A percentile compares a stretch with the other conserved stretches of the same genome.
Conservation (phyloP, 371 early-diverging fungal species). For the Mortierella sp. region DNA sequence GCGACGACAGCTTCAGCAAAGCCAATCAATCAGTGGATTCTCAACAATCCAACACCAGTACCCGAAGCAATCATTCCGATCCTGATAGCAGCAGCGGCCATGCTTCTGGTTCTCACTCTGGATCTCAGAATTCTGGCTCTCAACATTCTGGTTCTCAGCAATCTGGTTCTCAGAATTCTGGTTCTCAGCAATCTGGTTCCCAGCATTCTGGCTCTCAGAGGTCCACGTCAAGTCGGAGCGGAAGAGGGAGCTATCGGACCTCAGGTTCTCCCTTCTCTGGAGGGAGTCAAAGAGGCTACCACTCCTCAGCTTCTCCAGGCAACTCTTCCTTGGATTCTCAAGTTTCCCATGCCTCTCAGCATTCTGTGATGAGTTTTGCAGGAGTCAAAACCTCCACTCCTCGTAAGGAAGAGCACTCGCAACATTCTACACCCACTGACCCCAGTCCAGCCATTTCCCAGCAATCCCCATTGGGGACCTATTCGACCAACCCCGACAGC, state of each 20-base stretch:
- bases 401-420: not conserved
- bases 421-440: not conserved
- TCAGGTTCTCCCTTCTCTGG: not conserved
- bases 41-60: not conserved
- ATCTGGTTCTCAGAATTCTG: not conserved
- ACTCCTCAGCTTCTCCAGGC: not conserved
- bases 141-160: not conserved
- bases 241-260: not conserved
- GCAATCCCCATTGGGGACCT: not conserved
- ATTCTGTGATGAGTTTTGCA: not conserved
- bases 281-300: not conserved
- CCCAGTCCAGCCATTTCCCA: not conserved
- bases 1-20: not conserved
- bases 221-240: not conserved
- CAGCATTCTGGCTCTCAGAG: not conserved
- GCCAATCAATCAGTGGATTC: not conserved
- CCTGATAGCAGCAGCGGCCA: not conserved
- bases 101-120: not conserved
- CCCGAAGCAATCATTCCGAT: not conserved
- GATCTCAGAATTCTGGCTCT: too few species aligned
- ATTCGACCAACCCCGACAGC: not conserved
- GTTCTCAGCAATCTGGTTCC: not conserved
- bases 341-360: not conserved
- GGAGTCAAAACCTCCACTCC: not conserved
- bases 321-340: constrained; percentile 1